Conservation (phyloP, 2,329 filamentous ascomycete genomes). For the Nemania abortiva region DNA sequence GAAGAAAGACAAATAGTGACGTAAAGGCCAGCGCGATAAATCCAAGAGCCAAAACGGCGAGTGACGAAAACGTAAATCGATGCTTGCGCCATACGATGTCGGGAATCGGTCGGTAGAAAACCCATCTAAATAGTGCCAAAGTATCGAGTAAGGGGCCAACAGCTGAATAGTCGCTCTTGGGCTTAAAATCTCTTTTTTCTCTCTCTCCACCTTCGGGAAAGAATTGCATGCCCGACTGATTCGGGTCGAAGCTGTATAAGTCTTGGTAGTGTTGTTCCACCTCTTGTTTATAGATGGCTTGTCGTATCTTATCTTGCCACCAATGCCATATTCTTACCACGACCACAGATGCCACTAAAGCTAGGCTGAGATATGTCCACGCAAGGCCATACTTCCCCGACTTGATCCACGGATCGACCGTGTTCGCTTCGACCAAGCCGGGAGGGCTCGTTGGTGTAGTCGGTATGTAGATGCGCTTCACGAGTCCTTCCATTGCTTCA, state of each 20-base stretch:
- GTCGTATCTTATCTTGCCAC: conserved; percentile 93
- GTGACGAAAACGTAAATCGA: conserved; percentile 82
- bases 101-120: conserved; percentile 89
- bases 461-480: conserved; percentile 70
- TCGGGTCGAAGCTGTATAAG: conserved; percentile 64
- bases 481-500: conserved; percentile 55
- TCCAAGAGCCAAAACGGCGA: conserved; percentile 77
- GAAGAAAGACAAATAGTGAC: conserved; percentile 84
- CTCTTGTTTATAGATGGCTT: conserved; percentile 88
- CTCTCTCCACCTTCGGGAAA: conserved; percentile 76
- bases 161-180: conserved; percentile 80
- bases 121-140: conserved; percentile 85
- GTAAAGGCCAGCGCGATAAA: conserved; percentile 77
- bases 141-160: conserved; percentile 80
- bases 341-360: conserved; percentile 75
- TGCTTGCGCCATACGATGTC: conserved; percentile 75
- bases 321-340: conserved; percentile 84
- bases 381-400: conserved; percentile 88
- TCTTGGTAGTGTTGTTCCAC: conserved; percentile 73
- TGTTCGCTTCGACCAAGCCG: conserved; percentile 71
- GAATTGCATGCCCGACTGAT: conserved; percentile 74
- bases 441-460: conserved; percentile 70
- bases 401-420: conserved; percentile 81
- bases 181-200: conserved; percentile 68
- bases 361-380: conserved; percentile 89